A percentile compares a stretch with the other conserved stretches of the same genome.
Conservation (phyloP, 371 early-diverging fungal genomes). For the Haplosporangium sp. region DNA sequence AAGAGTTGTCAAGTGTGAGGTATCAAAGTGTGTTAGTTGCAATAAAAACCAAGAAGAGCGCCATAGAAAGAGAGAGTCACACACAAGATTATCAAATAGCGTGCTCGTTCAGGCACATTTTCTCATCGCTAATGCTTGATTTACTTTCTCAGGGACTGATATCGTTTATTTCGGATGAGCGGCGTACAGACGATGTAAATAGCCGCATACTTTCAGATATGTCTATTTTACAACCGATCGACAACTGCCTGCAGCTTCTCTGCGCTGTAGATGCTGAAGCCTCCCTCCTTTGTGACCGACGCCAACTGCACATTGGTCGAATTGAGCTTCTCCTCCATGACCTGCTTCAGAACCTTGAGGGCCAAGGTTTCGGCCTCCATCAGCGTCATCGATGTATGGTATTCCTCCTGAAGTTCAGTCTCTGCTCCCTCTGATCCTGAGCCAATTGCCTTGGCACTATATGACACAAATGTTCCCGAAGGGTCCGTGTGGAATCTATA, state of each 20-base stretch:
- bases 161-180: too few species aligned
- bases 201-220: not conserved
- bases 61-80: too few species aligned
- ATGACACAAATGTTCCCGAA: conserved; percentile 94
- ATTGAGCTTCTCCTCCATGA: conserved; percentile 99
- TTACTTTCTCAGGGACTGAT: too few species aligned
- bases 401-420: conserved; percentile 96
- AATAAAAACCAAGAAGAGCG: not conserved
- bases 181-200: too few species aligned
- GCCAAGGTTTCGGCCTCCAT: conserved; percentile 91
- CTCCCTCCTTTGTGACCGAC: conserved; percentile 83
- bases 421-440: conserved; percentile 99
- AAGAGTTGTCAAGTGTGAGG: not conserved
- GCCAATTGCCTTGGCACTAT: conserved; percentile 97
- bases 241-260: conserved; percentile 86
- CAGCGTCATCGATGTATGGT: conserved; percentile 88
- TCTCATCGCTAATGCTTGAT: too few species aligned
- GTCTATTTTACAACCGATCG: conserved; percentile 63
- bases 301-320: conserved; percentile 86
- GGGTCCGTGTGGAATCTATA: conserved; percentile 93
- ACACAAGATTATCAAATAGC: too few species aligned
- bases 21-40: not conserved
- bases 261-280: conserved; percentile 82
- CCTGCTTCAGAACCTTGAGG: conserved; percentile 97
- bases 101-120: too few species aligned